Percentiles rank a stretch among this genome's conserved stretches.
These are phyloP conservation scores for Nicotiana undulata DNA, from an alignment of 257 asterid genomes.

Conservation along the genomic window DNA sequence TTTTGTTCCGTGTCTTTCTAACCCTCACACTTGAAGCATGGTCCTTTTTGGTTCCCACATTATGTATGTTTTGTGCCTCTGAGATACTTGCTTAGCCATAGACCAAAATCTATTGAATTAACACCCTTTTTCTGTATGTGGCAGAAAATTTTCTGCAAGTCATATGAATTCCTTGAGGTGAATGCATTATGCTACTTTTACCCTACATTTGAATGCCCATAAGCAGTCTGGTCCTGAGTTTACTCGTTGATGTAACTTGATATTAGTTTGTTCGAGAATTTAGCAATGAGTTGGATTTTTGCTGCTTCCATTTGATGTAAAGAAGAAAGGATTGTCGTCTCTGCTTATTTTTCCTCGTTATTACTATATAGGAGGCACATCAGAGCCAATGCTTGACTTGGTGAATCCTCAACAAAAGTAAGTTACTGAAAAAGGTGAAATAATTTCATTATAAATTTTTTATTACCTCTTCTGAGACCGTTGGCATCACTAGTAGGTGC, in stretches of 20 bases:
- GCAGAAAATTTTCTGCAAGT: not conserved
- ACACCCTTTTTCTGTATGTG: conserved; percentile 1
- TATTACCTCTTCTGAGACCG: not conserved
- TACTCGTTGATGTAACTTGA: not conserved
- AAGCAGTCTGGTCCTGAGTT: not conserved
- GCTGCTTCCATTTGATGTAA: not conserved
- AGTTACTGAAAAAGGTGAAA: conserved; percentile 32
- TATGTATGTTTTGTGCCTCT: not conserved
- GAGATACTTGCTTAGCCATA: not conserved
- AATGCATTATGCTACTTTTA: not conserved
- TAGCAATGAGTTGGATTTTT: not conserved
- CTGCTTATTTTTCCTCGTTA: not conserved
- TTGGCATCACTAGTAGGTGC: not conserved
- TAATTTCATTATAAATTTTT: not conserved
- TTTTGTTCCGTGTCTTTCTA: no score
- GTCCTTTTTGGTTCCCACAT: not conserved
- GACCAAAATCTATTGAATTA: not conserved
- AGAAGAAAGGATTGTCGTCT: not conserved
- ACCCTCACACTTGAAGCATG: no score
- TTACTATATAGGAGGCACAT: conserved; percentile 47
- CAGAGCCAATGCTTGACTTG: conserved; percentile 75
- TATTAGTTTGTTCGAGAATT: not conserved
- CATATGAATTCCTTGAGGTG: not conserved
- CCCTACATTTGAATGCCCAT: not conserved
- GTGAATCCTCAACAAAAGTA: conserved; percentile 95